phyloP scores from a whole-genome alignment of 495 filamentous ascomycete species.

The Penicillium silybi region DNA sequence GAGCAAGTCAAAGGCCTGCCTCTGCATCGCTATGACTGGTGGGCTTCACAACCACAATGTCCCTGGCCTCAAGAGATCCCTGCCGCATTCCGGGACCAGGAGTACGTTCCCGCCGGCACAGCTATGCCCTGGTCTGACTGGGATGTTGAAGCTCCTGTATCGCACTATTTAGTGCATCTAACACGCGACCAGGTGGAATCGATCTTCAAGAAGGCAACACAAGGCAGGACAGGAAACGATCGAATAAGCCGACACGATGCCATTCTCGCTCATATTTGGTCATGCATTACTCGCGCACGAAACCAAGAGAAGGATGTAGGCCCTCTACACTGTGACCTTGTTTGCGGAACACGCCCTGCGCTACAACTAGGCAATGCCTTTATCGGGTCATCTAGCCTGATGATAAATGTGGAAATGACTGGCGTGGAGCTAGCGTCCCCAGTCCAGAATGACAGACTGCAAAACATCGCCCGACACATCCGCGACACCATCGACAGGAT shows the following conservation, averaged over 20 bases:
- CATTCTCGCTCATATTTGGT: slow-evolving; percentile 32
- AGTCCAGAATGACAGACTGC: background rate
- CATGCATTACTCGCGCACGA: slow-evolving; percentile 24
- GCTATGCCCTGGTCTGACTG: slow-evolving; percentile 26
- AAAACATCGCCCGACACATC: slow-evolving; percentile 13
- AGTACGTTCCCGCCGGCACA: slow-evolving; percentile 10
- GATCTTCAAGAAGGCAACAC: slow-evolving; percentile 9
- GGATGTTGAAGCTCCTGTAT: slow-evolving; percentile 17
- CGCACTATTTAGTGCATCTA: slow-evolving; percentile 23
- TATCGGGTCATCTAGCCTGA: slow-evolving; percentile 22
- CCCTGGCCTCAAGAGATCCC: slow-evolving; percentile 9
- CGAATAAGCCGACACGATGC: slow-evolving; percentile 30
- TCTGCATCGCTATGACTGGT: slow-evolving; percentile 34
- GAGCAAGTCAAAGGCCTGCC: slow-evolving; percentile 16
- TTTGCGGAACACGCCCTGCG: slow-evolving; percentile 13
- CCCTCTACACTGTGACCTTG: slow-evolving; percentile 23
- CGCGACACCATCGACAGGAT: slow-evolving; percentile 23
- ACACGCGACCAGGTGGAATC: slow-evolving; percentile 13
- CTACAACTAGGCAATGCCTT: slow-evolving; percentile 19
- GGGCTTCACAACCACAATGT: slow-evolving; percentile 14
- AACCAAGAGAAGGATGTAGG: slow-evolving; percentile 10
- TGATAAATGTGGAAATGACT: slow-evolving; percentile 25
- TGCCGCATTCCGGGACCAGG: slow-evolving; percentile 10
- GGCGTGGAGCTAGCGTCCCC: slow-evolving; percentile 9
- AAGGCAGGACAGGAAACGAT: background rate